These are phyloP conservation scores for Ambrosia trifida DNA, from an alignment of 129 eudicot genomes.

Conservation along the genomic window DNA sequence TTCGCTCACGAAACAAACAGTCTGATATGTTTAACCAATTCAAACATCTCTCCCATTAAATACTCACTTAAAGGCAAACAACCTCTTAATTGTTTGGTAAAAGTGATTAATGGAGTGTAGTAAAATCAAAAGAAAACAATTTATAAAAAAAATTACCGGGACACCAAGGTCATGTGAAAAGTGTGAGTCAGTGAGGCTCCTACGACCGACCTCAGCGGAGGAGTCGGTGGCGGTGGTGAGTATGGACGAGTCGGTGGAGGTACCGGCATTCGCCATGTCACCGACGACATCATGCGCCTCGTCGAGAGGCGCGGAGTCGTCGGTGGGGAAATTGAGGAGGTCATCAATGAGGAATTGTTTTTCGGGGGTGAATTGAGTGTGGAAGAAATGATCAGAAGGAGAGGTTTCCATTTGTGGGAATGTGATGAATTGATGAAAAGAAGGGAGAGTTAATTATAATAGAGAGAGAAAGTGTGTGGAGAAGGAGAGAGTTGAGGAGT, in stretches of 20 bases:
- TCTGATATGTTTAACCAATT: no score
- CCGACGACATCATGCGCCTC: background rate
- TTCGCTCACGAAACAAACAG: no score
- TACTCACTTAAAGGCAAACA: no score
- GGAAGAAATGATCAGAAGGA: constrained; percentile 36
- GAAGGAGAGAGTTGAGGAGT: constrained; percentile 29
- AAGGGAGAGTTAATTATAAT: constrained; percentile 25
- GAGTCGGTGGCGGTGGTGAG: constrained; percentile 34
- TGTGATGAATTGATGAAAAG: background rate
- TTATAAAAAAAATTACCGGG: constrained; percentile 50
- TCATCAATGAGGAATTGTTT: constrained; percentile 57
- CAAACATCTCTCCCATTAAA: no score
- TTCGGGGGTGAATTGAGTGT: constrained; percentile 3
- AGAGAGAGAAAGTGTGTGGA: constrained; percentile 3
- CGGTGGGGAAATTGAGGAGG: constrained; percentile 76
- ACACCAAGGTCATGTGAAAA: constrained; percentile 72
- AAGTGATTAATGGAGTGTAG: background rate
- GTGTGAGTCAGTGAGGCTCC: constrained; percentile 36
- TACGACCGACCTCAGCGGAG: constrained; percentile 40
- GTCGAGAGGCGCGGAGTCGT: constrained; percentile 33
- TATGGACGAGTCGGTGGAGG: constrained; percentile 40
- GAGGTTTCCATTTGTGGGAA: constrained; percentile 45
- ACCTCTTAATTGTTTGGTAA: background rate
- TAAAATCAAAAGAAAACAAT: background rate
- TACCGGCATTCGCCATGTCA: background rate